Conservation (phyloP, 768 basidiomycete species). For the Rhizopogon salebrosus region DNA sequence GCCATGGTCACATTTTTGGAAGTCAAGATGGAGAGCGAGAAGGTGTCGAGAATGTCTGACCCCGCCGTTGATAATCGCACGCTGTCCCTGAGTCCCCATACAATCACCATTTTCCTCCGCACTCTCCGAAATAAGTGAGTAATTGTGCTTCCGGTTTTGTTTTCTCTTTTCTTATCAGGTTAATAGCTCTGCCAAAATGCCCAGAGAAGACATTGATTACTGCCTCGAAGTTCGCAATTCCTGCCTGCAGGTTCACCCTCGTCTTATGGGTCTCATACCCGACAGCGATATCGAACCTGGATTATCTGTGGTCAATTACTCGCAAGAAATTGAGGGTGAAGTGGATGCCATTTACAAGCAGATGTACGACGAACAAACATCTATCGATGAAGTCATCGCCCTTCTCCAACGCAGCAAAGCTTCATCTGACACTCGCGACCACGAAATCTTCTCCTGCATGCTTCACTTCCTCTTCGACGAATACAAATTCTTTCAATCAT, state of each 20-base stretch:
- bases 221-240: constrained; percentile 90
- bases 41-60: constrained; percentile 68
- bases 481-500: constrained; percentile 98
- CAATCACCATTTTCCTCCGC: constrained; percentile 88
- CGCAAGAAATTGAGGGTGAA: constrained; percentile 85
- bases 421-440: constrained; percentile 78
- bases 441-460: constrained; percentile 99
- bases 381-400: constrained; percentile 90
- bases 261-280: constrained; percentile 90
- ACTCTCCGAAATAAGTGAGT: constrained; percentile 80
- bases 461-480: constrained; percentile 99
- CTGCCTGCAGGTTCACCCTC: constrained; percentile 92
- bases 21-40: constrained; percentile 90
- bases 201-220: constrained; percentile 73
- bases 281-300: constrained; percentile 87
- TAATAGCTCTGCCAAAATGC: constrained; percentile 67
- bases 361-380: constrained; percentile 95
- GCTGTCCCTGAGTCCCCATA: constrained; percentile 82
- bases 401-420: constrained; percentile 84
- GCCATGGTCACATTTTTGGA: constrained; percentile 86
- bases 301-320: constrained; percentile 82
- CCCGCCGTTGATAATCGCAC: constrained; percentile 74
- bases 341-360: constrained; percentile 95
- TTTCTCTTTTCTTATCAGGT: neutral
- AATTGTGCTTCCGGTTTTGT: neutral